Conservation (phyloP, 306 rosid species). For the Casuarina glauca region DNA sequence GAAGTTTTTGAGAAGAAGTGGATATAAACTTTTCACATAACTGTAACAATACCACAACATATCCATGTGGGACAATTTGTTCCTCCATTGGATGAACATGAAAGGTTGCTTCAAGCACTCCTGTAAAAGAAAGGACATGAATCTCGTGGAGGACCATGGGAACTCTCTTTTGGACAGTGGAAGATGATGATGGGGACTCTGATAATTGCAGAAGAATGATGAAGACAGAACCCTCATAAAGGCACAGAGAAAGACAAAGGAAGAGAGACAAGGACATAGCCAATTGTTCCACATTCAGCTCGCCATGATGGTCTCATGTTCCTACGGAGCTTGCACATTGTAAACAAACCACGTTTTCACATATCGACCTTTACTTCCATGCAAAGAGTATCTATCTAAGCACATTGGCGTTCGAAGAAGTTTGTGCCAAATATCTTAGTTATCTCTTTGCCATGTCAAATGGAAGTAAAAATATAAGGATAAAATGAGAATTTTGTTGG, state of each 20-base stretch:
- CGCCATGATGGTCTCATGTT: conserved; percentile 31
- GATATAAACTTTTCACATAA: too few relatives aligned
- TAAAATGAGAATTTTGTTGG: too few relatives aligned
- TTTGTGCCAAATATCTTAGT: too few relatives aligned
- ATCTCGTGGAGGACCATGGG: conserved; percentile 47
- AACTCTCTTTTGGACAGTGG: conserved; percentile 33
- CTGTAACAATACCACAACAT: background rate
- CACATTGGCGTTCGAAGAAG: too few relatives aligned
- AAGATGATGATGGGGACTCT: conserved; percentile 48
- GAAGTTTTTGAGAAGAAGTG: too few relatives aligned
- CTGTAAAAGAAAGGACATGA: conserved; percentile 34
- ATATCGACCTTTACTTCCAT: too few relatives aligned
- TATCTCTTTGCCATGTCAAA: too few relatives aligned
- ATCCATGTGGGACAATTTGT: conserved; percentile 28
- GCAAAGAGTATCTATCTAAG: too few relatives aligned
- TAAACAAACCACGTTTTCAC: too few relatives aligned
- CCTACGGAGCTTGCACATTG: background rate
- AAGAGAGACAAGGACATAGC: conserved; percentile 35
- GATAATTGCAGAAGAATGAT: conserved; percentile 27
- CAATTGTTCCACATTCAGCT: conserved; percentile 30
- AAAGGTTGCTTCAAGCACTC: conserved; percentile 36
- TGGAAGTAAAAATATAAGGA: too few relatives aligned
- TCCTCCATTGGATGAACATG: conserved; percentile 31
- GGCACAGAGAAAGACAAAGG: conserved; percentile 1
- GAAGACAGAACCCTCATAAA: conserved; percentile 18